Evolutionary conservation across 805 yeast genomes (phyloP), one percentile per base, ranked within the genome.

Genomic region (Yamadazyma ubonensis): DNA sequence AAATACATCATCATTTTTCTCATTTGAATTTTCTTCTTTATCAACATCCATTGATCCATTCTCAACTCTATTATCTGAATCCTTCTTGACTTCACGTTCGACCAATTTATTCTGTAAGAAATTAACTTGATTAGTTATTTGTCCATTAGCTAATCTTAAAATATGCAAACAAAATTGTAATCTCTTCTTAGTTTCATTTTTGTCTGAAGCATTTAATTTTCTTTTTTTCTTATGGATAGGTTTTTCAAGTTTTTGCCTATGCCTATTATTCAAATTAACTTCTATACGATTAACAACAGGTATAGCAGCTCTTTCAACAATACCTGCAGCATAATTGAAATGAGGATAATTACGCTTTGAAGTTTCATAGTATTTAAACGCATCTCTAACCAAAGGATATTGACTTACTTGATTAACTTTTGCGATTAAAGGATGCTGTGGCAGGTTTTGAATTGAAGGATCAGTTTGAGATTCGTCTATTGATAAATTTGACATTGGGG

Each of bases 121-220:
- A 39, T 70, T 71, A 14, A 89, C 84, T 48, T 87, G 79, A 34
- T 75, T 68, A 33, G 83, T 80, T 22, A 89, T 70, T 51, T 83
- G 87, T 41, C 78, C 79, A 53, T 87, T 89, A 3, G 96, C 96
- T 36, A 87, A 68, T 54, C 83, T 83, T 41, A 89, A 67, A 38
- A 90, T 70, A 50, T 88, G 90, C 33, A 90, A 70, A 52, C 95
- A 79, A 54, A 91, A 84, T 26, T 85, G 81, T 33, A 89, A 57
- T 48, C 90, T 73, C 48, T 82, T 81, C 44, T 86, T 77, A 18
- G 90, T 83, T 53, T 87, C 96, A 41, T 39, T 34, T 35, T 43
- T 51, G 14, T 35, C 50, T 3, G 46, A 23, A 18, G 21, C 33
- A 19, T 41, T 41, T 15, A 46, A 36, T 35, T 29, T 49, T 41